Percentiles rank a stretch among this genome's conserved stretches.
phyloP scores from a whole-genome alignment of 2,329 filamentous ascomycete species.

The Colletotrichum phormii region DNA sequence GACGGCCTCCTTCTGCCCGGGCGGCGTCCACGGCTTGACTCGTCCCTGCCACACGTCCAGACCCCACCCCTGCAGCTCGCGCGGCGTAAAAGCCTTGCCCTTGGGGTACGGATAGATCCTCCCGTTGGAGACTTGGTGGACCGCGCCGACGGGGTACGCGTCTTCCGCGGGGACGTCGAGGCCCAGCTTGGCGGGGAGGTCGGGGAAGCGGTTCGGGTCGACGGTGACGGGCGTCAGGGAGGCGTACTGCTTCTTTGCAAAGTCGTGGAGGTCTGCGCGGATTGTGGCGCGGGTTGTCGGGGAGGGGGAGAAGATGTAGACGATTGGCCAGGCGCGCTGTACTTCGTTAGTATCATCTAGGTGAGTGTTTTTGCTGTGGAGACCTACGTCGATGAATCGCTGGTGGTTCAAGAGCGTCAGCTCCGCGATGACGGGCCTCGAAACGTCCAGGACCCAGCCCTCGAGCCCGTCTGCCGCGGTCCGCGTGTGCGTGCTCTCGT shows the following conservation, averaged over 20 bases:
- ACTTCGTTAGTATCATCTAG: constrained; percentile 32
- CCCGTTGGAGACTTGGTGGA: constrained; percentile 50
- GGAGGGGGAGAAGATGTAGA: constrained; percentile 50
- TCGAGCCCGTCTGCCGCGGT: constrained; percentile 41
- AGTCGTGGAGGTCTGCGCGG: constrained; percentile 43
- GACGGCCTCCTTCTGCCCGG: constrained; percentile 41
- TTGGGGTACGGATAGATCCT: constrained; percentile 50
- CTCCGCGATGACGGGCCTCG: constrained; percentile 47
- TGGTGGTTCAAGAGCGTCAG: constrained; percentile 47
- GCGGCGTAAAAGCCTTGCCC: constrained; percentile 42
- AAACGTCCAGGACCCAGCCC: constrained; percentile 42
- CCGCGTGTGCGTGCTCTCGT: constrained; percentile 42
- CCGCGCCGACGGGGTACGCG: constrained; percentile 46
- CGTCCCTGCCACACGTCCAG: constrained; percentile 51
- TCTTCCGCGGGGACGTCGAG: constrained; percentile 37
- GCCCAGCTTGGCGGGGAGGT: constrained; percentile 46
- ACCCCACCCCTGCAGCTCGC: constrained; percentile 48
- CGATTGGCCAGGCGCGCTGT: constrained; percentile 48
- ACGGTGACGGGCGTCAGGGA: constrained; percentile 49
- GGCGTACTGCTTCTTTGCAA: constrained; percentile 48
- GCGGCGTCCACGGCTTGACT: constrained; percentile 48
- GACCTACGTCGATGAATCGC: constrained; percentile 48
- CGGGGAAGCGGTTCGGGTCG: constrained; percentile 50
- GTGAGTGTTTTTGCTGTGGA: background rate
- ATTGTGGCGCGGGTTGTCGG: constrained; percentile 44